Evolutionary conservation across 176 grass and related monocot species (phyloP).

Genomic region (Avena sativa): DNA sequence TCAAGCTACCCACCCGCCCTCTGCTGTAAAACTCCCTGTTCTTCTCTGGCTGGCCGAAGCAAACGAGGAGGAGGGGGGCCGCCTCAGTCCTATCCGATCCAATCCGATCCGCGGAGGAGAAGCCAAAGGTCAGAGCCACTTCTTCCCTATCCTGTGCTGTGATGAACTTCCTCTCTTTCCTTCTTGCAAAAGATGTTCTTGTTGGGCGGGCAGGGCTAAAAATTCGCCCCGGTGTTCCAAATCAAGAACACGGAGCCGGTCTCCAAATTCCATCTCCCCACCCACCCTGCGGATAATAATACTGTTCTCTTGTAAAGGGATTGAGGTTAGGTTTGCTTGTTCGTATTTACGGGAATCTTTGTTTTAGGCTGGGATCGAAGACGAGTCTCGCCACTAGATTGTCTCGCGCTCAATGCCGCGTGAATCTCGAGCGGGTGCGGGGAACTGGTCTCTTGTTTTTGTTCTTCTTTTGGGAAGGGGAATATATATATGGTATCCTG

Average conservation of each 20-base stretch:
- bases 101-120: constrained; percentile 25
- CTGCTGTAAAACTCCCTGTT: constrained; percentile 30
- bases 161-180: constrained; percentile 12
- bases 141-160: background rate
- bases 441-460: constrained; percentile 44
- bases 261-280: background rate
- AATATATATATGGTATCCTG: constrained; percentile 33
- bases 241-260: constrained; percentile 33
- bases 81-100: constrained; percentile 27
- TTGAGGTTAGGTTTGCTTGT: constrained; percentile 19
- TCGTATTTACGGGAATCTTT: background rate
- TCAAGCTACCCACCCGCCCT: constrained; percentile 24
- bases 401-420: constrained; percentile 25
- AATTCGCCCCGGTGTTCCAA: background rate
- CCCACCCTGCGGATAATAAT: background rate
- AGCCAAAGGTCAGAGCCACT: constrained; percentile 38
- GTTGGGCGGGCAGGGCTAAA: background rate
- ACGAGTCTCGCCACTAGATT: constrained; percentile 23
- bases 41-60: constrained; percentile 23
- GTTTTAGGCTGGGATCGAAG: background rate
- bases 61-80: constrained; percentile 21
- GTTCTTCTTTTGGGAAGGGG: constrained; percentile 24
- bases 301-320: background rate
- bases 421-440: constrained; percentile 34
- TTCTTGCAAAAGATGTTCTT: constrained; percentile 18